Evolutionary conservation across 2,329 filamentous ascomycete genomes (phyloP).

Genomic region (Pseudogymnoascus sp.): DNA sequence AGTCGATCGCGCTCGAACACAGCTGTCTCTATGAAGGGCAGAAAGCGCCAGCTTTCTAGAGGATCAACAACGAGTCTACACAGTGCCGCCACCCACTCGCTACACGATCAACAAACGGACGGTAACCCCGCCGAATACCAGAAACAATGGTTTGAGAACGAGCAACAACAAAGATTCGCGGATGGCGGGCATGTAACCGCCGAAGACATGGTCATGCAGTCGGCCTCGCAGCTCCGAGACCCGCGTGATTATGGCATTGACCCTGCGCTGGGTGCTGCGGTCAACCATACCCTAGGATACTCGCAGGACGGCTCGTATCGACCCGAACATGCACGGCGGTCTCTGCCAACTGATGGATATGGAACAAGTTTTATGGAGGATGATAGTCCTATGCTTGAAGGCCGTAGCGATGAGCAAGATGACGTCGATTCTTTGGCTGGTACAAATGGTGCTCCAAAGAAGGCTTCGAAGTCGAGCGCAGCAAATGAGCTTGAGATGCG

Average conservation of each 20-base stretch:
- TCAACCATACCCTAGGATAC: conserved; percentile 39
- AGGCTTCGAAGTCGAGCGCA: conserved; percentile 59
- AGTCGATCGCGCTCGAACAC: conserved; percentile 40
- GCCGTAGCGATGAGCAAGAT: conserved; percentile 46
- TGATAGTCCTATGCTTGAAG: conserved; percentile 54
- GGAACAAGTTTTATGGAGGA: conserved; percentile 48
- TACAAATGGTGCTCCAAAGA: conserved; percentile 42
- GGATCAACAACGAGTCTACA: conserved; percentile 43
- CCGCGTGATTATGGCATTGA: conserved; percentile 44
- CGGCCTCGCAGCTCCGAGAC: conserved; percentile 48
- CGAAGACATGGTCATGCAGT: conserved; percentile 54
- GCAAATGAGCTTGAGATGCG: conserved; percentile 78
- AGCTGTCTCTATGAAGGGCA: conserved; percentile 35
- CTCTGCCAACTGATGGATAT: conserved; percentile 49
- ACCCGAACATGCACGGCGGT: conserved; percentile 37
- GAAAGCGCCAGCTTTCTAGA: conserved; percentile 38
- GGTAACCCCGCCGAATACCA: conserved; percentile 20
- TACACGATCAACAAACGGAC: conserved; percentile 26
- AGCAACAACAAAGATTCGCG: conserved; percentile 25
- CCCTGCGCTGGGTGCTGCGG: conserved; percentile 41
- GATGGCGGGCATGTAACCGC: conserved; percentile 38
- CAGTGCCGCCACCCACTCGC: conserved; percentile 26
- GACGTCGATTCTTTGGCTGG: conserved; percentile 48
- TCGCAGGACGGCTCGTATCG: conserved; percentile 35
- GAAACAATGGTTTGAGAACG: conserved; percentile 29